Base-by-base conservation (phyloP, 1,284 basidiomycete genomes). In the Rhodotorula mucilaginosa region DNA sequence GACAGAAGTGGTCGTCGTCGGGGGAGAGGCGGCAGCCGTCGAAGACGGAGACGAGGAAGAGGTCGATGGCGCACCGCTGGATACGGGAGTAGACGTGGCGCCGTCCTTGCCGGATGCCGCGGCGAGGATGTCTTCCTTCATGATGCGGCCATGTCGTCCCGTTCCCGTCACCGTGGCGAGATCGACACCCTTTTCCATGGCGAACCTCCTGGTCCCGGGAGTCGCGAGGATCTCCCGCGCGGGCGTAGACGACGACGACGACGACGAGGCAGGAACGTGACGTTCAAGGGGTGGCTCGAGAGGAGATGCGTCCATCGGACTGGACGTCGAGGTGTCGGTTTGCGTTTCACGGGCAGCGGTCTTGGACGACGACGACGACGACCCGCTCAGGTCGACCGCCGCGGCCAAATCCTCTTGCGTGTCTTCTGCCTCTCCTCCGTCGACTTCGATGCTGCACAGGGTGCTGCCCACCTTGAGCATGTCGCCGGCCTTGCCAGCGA, bases 391-490 rank as follows among this genome's bases (percentile, higher is more conserved):
- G 61, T 15, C 54, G 61, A 61, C n/a, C 21, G 48, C 61, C 29
- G 48, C n/a, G 2, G 49, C 48, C 29, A 48, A 19, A 19, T 51
- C 48, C 5, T 21, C n/a, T 26, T 21, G 15, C 56, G 61, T 16
- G 47, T n/a, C 23, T n/a, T 29, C 26, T 1, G 13, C 74, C 16
- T 70, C 74, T 51, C 88, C 88, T 44, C 88, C 88, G 19, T 90
- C 89, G 26, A 89, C 88, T 76, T 93, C 89, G 65, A 97, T 94
- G 39, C 89, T 81, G 81, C 93, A 97, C 1, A 97, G 83, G 10
- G 88, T 88, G 60, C 87, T 83, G 34, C 94, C 93, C 23, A 97
- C 94, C 79, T 92, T 93, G 51, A 92, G 90, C 19, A 94, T 87
- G 77, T 92, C 87, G 26, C 94, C 94, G 74, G 90, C 90, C 73